Base-by-base conservation (phyloP, 2,329 filamentous ascomycete genomes). In the Exserohilum rostratum region DNA sequence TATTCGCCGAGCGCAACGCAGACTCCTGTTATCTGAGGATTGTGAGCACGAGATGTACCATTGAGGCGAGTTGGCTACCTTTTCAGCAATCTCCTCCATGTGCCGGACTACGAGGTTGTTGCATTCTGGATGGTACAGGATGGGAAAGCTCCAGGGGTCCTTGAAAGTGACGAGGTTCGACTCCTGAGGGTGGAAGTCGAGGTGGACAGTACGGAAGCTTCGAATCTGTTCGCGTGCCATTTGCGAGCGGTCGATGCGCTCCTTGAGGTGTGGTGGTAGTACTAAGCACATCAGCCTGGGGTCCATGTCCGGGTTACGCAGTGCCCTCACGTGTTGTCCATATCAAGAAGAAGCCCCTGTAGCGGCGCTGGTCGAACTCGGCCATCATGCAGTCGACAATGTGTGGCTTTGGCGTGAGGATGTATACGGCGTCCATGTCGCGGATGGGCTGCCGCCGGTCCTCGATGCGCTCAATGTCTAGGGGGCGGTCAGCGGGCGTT, bases 401-500 rank as follows among this genome's bases (percentile, higher is more conserved):
- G 74, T 96, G 90, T 6, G 91, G 82, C 67, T 90, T 85, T 7
- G 95, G 90, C 0, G 93, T 90, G 53, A 99, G 83, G 57, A 99
- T 82, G 79, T 98, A 99, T 63, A 99, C 87, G 67, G 92, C 95
- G 76, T 98, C 95, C 87, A 96, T 96, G 66, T 91, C 89, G 51
- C 88, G 87, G 73, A 96, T 96, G 72, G 85, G 83, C 43, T 89
- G 87, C 71, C 95, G 87, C 67, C 87, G 87, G 59, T 95, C 87
- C 80, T 97, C 93, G 78, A 99, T 96, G 71, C 86, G 86, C 82
- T 98, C 93, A 76, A 99, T 93, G 77, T 96, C 93, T 96, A 76
- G 51, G 57, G 37, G 33, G 59, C n/a, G 7, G 69, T 77, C 66
- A 76, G 71, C 57, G 51, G 13, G 17, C 29, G 37, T 29, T 27